phyloP scores from a whole-genome alignment of 305 asterid species.

The Solanum aculeatissimum region DNA sequence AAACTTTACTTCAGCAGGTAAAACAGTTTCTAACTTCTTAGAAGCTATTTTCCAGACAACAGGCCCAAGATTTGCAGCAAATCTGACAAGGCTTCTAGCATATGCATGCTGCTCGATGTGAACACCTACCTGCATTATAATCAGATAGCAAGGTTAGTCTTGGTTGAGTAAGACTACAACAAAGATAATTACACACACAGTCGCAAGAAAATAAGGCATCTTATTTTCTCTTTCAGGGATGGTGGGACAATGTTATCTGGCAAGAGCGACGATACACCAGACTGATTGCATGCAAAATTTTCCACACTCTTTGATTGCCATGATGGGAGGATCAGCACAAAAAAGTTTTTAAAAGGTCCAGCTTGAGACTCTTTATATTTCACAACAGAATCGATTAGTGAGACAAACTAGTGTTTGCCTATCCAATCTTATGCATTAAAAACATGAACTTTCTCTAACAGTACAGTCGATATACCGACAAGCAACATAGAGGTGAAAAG shows the following conservation, averaged over 20 bases:
- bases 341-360: not conserved
- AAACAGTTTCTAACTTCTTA: slow-evolving; percentile 42
- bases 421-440: not conserved
- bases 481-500: not conserved
- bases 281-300: slow-evolving; percentile 7
- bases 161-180: not conserved
- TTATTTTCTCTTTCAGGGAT: slow-evolving; percentile 47
- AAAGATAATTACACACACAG: not conserved
- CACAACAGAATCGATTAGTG: not conserved
- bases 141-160: not conserved
- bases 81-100: slow-evolving; percentile 68
- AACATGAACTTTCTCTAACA: not conserved
- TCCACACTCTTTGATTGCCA: not conserved
- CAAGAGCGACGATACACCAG: slow-evolving; percentile 33
- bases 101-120: slow-evolving; percentile 53
- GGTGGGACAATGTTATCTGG: not conserved
- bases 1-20: slow-evolving; percentile 69
- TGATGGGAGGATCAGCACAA: not conserved
- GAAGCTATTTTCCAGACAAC: slow-evolving; percentile 62
- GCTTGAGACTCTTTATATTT: not conserved
- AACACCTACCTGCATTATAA: slow-evolving; percentile 49
- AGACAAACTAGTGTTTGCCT: not conserved
- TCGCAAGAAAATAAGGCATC: slow-evolving; percentile 49
- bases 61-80: slow-evolving; percentile 80
- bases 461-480: not conserved